Conservation (phyloP, 176 grass and related monocot genomes). For the Tillandsia fasciculata region DNA sequence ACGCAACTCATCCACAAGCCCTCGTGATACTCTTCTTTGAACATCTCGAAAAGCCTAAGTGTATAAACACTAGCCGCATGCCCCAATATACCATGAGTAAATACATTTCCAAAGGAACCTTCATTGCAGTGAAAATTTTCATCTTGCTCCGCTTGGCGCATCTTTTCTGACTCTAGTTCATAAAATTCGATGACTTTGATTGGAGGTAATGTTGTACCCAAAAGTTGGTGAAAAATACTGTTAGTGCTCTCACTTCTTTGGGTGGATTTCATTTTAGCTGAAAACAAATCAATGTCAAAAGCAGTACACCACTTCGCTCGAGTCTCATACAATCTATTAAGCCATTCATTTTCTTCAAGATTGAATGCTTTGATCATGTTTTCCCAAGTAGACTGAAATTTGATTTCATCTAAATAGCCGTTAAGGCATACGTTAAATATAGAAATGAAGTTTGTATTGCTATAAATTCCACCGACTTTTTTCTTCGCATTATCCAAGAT, state of each 20-base stretch:
- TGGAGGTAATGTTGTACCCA: conserved; percentile 36
- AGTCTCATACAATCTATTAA: conserved; percentile 68
- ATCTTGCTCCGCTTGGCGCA: conserved; percentile 63
- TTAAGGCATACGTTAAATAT: conserved; percentile 60
- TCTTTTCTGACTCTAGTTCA: conserved; percentile 52
- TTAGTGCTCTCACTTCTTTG: conserved; percentile 62
- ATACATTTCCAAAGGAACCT: conserved; percentile 44
- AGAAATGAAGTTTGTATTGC: conserved; percentile 55
- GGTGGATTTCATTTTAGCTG: conserved; percentile 58
- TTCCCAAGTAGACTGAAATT: conserved; percentile 63
- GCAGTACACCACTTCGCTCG: conserved; percentile 62
- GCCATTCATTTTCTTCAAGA: conserved; percentile 75
- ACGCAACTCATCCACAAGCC: conserved; percentile 78
- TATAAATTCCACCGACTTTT: conserved; percentile 58
- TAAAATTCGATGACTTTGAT: conserved; percentile 33
- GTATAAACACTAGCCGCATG: conserved; percentile 73
- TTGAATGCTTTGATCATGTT: conserved; percentile 56
- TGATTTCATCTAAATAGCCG: conserved; percentile 52
- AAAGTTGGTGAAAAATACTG: conserved; percentile 49
- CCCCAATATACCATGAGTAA: conserved; percentile 74
- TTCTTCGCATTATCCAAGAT: conserved; percentile 64
- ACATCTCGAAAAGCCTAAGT: conserved; percentile 72
- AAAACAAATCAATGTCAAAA: conserved; percentile 60
- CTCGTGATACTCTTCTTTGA: conserved; percentile 74
- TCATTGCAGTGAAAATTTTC: conserved; percentile 54